Percentiles rank a stretch among this genome's conserved stretches.
phyloP scores from a whole-genome alignment of 768 basidiomycete species.

The Suillus subalutaceus region DNA sequence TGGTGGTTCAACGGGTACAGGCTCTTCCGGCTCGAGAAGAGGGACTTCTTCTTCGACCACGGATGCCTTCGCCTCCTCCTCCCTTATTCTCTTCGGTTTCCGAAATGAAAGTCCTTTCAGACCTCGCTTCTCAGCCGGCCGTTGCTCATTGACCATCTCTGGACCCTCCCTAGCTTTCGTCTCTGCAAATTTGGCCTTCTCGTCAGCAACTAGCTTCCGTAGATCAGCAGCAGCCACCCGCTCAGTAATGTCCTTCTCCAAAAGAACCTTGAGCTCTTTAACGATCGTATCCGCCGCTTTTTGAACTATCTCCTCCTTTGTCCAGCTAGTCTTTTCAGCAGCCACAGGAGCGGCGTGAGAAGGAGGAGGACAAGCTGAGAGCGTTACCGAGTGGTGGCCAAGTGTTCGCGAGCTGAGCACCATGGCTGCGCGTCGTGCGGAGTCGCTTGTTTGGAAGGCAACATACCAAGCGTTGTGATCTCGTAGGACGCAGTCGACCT shows the following conservation, averaged over 20 bases:
- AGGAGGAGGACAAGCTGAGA: constrained; percentile 47
- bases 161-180: constrained; percentile 28
- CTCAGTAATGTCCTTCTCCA: constrained; percentile 70
- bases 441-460: constrained; percentile 65
- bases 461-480: constrained; percentile 79
- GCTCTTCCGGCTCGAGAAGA: constrained; percentile 36
- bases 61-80: constrained; percentile 33
- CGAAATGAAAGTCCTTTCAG: constrained; percentile 50
- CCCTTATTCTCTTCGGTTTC: constrained; percentile 42
- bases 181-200: constrained; percentile 43
- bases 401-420: constrained; percentile 63
- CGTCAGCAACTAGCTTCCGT: constrained; percentile 53
- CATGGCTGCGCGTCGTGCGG: constrained; percentile 68
- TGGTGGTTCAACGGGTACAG: constrained; percentile 44
- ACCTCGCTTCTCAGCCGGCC: constrained; percentile 48
- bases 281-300: constrained; percentile 59
- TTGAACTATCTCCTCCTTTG: constrained; percentile 53
- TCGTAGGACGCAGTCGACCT: constrained; percentile 71
- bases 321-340: constrained; percentile 50
- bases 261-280: constrained; percentile 52
- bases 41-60: constrained; percentile 29
- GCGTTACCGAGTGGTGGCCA: constrained; percentile 58
- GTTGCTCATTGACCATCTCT: constrained; percentile 44
- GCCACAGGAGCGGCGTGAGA: constrained; percentile 36
- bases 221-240: constrained; percentile 59